A percentile compares a stretch with the other conserved stretches of the same genome.
phyloP scores from a whole-genome alignment of 2,329 filamentous ascomycete species.

The Trichoderma cornu-damae region DNA sequence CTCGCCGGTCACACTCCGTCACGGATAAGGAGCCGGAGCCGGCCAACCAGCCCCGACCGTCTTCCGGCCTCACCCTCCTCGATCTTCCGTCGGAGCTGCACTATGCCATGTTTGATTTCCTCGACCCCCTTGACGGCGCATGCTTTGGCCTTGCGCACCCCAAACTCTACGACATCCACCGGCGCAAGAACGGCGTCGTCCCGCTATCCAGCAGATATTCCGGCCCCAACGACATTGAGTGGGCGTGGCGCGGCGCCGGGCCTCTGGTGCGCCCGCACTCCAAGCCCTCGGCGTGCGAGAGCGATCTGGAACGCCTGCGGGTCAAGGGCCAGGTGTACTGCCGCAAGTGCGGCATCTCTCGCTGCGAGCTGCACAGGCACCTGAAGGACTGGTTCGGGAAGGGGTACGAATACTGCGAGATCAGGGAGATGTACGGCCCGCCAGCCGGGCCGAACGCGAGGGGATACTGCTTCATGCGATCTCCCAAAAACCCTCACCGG shows the following conservation, averaged over 20 bases:
- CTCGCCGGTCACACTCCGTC: slow-evolving; percentile 55
- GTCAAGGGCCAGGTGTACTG: slow-evolving; percentile 57
- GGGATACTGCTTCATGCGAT: slow-evolving; percentile 54
- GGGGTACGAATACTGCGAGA: slow-evolving; percentile 54
- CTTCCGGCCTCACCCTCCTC: slow-evolving; percentile 42
- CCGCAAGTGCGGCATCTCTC: slow-evolving; percentile 55
- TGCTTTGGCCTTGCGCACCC: slow-evolving; percentile 56
- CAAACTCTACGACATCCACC: slow-evolving; percentile 55
- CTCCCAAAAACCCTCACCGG: slow-evolving; percentile 52
- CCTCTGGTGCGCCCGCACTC: slow-evolving; percentile 35
- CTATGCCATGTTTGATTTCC: slow-evolving; percentile 55
- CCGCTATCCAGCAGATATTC: slow-evolving; percentile 51
- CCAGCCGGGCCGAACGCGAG: slow-evolving; percentile 43
- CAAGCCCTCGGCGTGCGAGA: slow-evolving; percentile 1
- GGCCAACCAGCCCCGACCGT: slow-evolving; percentile 44
- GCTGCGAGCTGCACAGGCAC: slow-evolving; percentile 60
- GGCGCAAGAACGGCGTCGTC: slow-evolving; percentile 51
- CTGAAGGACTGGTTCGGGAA: slow-evolving; percentile 55
- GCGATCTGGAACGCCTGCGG: slow-evolving; percentile 43
- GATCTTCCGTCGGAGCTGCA: slow-evolving; percentile 57
- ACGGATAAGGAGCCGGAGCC: slow-evolving; percentile 55
- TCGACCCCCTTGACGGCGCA: slow-evolving; percentile 60
- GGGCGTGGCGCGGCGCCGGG: slow-evolving; percentile 56
- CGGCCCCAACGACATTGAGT: slow-evolving; percentile 59
- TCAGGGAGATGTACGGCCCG: slow-evolving; percentile 53